Percentiles rank a stretch among this genome's conserved stretches.
These are phyloP conservation scores for Ceratobasidium sp. DNA, from an alignment of 1,284 basidiomycete genomes.

Conservation along the genomic window DNA sequence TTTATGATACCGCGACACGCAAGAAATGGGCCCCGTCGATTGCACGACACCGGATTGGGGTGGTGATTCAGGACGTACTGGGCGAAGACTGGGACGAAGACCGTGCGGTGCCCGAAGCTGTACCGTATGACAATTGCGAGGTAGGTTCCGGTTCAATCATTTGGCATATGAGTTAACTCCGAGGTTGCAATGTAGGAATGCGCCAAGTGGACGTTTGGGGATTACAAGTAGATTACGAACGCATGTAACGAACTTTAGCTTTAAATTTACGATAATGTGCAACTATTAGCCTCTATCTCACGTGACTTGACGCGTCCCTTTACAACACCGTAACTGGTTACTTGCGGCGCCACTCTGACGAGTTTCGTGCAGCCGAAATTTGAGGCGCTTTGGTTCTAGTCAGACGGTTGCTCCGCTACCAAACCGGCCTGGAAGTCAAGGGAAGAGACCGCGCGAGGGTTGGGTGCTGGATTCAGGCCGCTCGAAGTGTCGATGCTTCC, in stretches of 20 bases:
- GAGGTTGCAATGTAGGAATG: slow-evolving; percentile 47
- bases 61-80: slow-evolving; percentile 76
- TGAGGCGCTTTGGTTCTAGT: background rate
- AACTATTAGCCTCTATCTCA: background rate
- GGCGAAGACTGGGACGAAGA: slow-evolving; percentile 72
- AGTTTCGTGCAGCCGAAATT: too few relatives aligned
- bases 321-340: too few relatives aligned
- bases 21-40: slow-evolving; percentile 83
- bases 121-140: slow-evolving; percentile 52
- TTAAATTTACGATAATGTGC: background rate
- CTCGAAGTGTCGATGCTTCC: background rate
- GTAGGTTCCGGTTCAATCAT: background rate
- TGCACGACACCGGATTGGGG: slow-evolving; percentile 77
- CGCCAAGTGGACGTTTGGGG: slow-evolving; percentile 54
- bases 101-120: slow-evolving; percentile 42
- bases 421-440: too few relatives aligned
- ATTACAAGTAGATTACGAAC: slow-evolving; percentile 44
- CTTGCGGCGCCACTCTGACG: too few relatives aligned
- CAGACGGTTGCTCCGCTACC: too few relatives aligned
- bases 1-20: slow-evolving; percentile 87
- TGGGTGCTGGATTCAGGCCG: too few relatives aligned
- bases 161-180: background rate
- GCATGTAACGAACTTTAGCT: background rate
- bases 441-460: background rate
- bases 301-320: slow-evolving; percentile 6